Evolutionary conservation across 257 asterid genomes (phyloP).

Genomic region (Cordia subcordata): DNA sequence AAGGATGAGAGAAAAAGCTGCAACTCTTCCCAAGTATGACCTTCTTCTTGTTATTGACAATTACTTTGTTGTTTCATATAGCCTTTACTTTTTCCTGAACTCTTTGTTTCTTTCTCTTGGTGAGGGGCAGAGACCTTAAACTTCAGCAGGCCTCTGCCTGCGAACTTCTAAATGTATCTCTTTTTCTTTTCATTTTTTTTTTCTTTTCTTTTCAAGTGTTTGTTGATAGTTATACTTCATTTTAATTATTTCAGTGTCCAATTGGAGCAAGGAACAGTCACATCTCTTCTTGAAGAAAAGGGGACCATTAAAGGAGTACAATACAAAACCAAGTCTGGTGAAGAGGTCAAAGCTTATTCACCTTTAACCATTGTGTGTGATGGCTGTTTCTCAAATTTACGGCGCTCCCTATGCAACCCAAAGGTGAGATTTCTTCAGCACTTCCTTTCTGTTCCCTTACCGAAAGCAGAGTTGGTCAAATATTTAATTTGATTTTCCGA

Average conservation of each 20-base stretch:
- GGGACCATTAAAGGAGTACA: conserved; percentile 57
- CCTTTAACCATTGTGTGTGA: conserved; percentile 68
- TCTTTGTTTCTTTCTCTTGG: no score
- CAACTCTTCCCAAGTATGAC: conserved; percentile 73
- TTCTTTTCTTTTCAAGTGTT: not conserved
- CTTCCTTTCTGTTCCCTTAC: not conserved
- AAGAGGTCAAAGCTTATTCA: conserved; percentile 48
- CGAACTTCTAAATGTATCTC: no score
- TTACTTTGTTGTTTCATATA: no score
- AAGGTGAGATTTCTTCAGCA: conserved; percentile 31
- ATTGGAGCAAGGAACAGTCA: conserved; percentile 66
- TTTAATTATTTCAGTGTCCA: conserved; percentile 39
- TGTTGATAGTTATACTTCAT: not conserved
- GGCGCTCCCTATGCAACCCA: conserved; percentile 61
- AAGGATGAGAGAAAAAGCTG: conserved; percentile 84
- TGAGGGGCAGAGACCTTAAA: no score
- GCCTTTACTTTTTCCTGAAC: no score
- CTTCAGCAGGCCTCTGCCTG: no score
- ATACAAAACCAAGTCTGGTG: conserved; percentile 50
- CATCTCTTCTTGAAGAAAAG: conserved; percentile 52
- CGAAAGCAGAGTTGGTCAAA: not conserved
- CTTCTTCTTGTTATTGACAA: conserved; percentile 4
- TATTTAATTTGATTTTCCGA: no score
- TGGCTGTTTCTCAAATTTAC: conserved; percentile 68
- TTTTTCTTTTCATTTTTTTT: no score